These are phyloP conservation scores for Cavenderia fasciculata DNA, from an alignment of 78 protist genomes.

Conservation along the genomic window DNA sequence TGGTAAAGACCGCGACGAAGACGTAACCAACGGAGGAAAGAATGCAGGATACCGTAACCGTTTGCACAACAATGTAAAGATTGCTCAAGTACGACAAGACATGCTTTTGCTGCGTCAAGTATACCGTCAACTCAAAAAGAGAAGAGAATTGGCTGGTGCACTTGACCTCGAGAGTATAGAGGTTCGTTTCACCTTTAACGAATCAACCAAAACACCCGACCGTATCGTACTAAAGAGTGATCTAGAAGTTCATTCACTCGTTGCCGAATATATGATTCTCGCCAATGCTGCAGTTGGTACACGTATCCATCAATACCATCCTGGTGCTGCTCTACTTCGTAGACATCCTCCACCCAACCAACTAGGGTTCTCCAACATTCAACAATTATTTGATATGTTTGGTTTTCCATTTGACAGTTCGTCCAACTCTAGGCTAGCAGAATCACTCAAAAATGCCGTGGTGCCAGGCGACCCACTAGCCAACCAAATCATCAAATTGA, in stretches of 20 bases:
- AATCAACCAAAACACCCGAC: constrained; percentile 24
- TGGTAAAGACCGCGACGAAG: constrained; percentile 25
- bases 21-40: not conserved
- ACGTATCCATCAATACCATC: constrained; percentile 73
- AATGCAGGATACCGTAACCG: constrained; percentile 45
- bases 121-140: not conserved
- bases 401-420: constrained; percentile 1
- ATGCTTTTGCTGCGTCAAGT: not conserved
- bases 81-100: constrained; percentile 6
- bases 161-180: constrained; percentile 67
- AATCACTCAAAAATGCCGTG: constrained; percentile 2
- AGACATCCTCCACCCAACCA: constrained; percentile 88
- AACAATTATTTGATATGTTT: constrained; percentile 8
- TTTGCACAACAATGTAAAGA: not conserved
- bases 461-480: constrained; percentile 10
- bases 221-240: constrained; percentile 55
- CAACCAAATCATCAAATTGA: constrained; percentile 20
- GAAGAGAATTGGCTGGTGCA: constrained; percentile 50
- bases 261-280: constrained; percentile 97
- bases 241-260: constrained; percentile 83
- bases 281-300: constrained; percentile 95
- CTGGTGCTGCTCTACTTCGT: constrained; percentile 83
- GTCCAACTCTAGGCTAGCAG: constrained; percentile 22
- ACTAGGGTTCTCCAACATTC: not conserved
- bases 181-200: constrained; percentile 55